phyloP scores from a whole-genome alignment of 371 early-diverging fungal species.

The Mucor mucedo region DNA sequence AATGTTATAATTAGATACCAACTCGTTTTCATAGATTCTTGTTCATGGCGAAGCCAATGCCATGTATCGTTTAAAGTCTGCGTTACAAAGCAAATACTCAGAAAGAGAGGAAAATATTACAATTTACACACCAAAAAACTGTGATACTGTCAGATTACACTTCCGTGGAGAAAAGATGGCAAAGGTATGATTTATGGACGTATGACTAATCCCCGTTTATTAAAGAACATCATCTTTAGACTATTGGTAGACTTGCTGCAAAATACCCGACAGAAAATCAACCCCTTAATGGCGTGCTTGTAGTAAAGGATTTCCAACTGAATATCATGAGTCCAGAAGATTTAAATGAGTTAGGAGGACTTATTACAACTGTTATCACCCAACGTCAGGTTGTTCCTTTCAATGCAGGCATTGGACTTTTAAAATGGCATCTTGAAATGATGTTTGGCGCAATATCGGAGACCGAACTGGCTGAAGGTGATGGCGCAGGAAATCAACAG shows the following conservation, averaged over 20 bases:
- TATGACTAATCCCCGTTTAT: neutral
- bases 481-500: constrained; percentile 29
- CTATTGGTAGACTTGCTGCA: constrained; percentile 85
- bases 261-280: constrained; percentile 68
- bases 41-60: constrained; percentile 99
- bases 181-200: constrained; percentile 50
- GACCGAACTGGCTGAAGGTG: constrained; percentile 29
- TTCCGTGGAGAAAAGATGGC: constrained; percentile 97
- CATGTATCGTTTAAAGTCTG: constrained; percentile 96
- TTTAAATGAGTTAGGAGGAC: constrained; percentile 78
- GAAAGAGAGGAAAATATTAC: constrained; percentile 84
- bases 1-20: too few species aligned
- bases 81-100: constrained; percentile 84
- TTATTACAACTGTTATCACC: constrained; percentile 75
- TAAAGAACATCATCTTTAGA: constrained; percentile 37
- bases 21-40: constrained; percentile 63
- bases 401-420: constrained; percentile 77
- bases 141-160: constrained; percentile 91
- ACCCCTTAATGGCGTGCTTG: constrained; percentile 83
- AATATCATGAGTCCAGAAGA: constrained; percentile 83
- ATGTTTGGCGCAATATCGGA: constrained; percentile 84
- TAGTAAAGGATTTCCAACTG: constrained; percentile 89
- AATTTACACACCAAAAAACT: constrained; percentile 94
- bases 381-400: constrained; percentile 84
- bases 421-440: constrained; percentile 88